Evolutionary conservation across 176 grass and related monocot genomes (phyloP).

Genomic region (Calamus simplicifolius): DNA sequence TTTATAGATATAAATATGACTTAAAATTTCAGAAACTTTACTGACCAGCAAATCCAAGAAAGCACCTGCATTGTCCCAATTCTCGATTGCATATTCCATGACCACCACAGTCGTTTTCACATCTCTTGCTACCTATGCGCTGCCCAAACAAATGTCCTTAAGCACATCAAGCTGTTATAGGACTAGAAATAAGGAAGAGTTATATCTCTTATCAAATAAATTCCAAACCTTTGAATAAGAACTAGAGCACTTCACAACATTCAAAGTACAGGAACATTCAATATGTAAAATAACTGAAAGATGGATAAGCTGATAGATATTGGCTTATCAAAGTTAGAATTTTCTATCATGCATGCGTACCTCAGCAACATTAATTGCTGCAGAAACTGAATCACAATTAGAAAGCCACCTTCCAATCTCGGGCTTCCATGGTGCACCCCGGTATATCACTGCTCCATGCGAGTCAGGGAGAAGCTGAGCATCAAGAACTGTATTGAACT

Average conservation of each 20-base stretch:
- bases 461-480: constrained; percentile 15
- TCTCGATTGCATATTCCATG: constrained; percentile 70
- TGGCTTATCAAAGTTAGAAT: not conserved
- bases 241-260: too few relatives aligned
- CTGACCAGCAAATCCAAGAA: constrained; percentile 89
- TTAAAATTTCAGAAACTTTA: constrained; percentile 1
- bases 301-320: too few relatives aligned
- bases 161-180: not conserved
- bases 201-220: too few relatives aligned
- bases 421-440: constrained; percentile 55
- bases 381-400: constrained; percentile 35
- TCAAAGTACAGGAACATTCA: too few relatives aligned
- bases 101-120: constrained; percentile 52
- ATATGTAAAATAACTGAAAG: too few relatives aligned
- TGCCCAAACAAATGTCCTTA: constrained; percentile 10
- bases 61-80: constrained; percentile 85
- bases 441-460: constrained; percentile 36
- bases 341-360: constrained; percentile 15
- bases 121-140: constrained; percentile 42
- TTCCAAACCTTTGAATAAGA: too few relatives aligned
- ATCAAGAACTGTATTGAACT: constrained; percentile 29
- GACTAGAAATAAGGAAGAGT: too few relatives aligned
- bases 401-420: constrained; percentile 74
- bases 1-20: too few relatives aligned
- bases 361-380: constrained; percentile 44